Base-by-base conservation (phyloP, 495 filamentous ascomycete species). In the Filosporella fistucella region DNA sequence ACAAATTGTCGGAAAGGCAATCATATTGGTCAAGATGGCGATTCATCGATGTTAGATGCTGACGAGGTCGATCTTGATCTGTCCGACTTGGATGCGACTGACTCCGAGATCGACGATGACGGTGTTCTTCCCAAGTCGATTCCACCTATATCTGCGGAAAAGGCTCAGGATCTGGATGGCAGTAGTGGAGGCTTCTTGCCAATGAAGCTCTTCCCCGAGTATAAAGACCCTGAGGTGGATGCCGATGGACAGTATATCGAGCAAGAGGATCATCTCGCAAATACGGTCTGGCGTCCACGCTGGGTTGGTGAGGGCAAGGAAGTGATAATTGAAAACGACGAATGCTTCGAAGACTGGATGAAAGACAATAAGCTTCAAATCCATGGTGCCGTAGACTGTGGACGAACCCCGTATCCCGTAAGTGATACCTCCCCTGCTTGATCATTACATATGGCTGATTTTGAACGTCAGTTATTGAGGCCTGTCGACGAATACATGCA, bases 311-410 rank as follows among this genome's bases (percentile, higher is more conserved):
- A 59, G 42, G 18, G 12, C 4, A 50, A 48, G 34, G 39, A 23
- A 7, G 6, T 45, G 20, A 34, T 24, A 16, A 50, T 55, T 28
- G 35, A 36, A 13, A 39, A 49, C 16, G 52, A 55, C 47, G 38
- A 46, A 23, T 21, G 35, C 13, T 23, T 51, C 30, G 38, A 48
- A 25, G 36, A 38, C 5, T 53, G 29, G 17, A 22, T 30, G 4
- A 22, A 21, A 14, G 22, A 47, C 4, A 48, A 14, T 7, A 35
- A 51, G 6, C 24, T 53, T 6, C 24, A 49, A 20, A 25, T 42
- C 25, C 41, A 50, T 50, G 52, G 49, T 4, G 56, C 52, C n/a
- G 45, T 59, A 16, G 56, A 59, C 47, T 55, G 56, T 44, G 52
- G 56, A 14, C 41, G 49, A 9, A 50, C 36, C 34, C 56, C 56